A percentile compares a stretch with the other conserved stretches of the same genome.
Evolutionary conservation across 352 stramenopile species (phyloP).

Genomic region (Phytophthora constricta): DNA sequence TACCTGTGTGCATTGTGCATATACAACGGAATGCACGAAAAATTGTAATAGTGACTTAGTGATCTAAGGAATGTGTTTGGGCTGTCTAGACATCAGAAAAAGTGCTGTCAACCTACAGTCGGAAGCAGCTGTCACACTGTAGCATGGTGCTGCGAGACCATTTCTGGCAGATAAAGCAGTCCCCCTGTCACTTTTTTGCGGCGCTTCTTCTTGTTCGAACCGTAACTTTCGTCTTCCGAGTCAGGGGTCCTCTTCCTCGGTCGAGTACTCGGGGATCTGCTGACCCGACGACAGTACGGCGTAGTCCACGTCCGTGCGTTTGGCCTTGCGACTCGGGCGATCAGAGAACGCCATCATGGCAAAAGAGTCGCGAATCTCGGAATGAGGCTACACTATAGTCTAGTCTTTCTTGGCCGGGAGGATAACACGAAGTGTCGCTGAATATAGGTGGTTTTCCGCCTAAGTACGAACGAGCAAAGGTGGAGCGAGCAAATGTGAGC

Average conservation of each 20-base stretch:
- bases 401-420: constrained; percentile 32
- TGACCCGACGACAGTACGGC: constrained; percentile 76
- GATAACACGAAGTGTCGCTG: constrained; percentile 2
- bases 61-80: neutral
- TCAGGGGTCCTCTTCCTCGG: constrained; percentile 50
- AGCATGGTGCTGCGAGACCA: constrained; percentile 57
- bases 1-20: constrained; percentile 47
- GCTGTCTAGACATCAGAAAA: neutral
- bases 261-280: constrained; percentile 85
- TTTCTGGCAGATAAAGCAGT: constrained; percentile 71
- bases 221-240: constrained; percentile 64
- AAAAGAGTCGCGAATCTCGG: constrained; percentile 34
- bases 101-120: constrained; percentile 46
- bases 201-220: constrained; percentile 46
- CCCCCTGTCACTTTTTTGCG: constrained; percentile 30
- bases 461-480: constrained; percentile 39
- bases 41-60: constrained; percentile 34
- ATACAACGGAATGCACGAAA: constrained; percentile 9
- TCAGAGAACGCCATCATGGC: constrained; percentile 33
- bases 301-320: constrained; percentile 82
- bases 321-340: constrained; percentile 67
- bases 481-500: constrained; percentile 19
- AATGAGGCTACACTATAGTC: constrained; percentile 37
- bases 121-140: constrained; percentile 77
- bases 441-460: neutral